These are phyloP conservation scores for Eremochloa ophiuroides DNA, from an alignment of 176 grass and related monocot genomes.

Conservation along the genomic window DNA sequence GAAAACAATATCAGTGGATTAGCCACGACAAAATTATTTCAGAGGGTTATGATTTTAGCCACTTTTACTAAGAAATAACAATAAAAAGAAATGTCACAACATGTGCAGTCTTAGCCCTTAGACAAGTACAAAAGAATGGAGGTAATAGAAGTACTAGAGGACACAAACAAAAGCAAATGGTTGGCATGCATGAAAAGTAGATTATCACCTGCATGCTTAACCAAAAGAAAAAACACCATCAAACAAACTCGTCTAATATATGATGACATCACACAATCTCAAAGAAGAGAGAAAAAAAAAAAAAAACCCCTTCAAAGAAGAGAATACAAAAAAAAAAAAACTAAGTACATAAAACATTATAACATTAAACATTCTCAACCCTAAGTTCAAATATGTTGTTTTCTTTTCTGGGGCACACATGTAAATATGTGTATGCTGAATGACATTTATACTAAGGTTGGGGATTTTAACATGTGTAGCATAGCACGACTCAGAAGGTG, in stretches of 20 bases:
- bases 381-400: neutral
- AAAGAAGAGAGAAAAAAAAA: too few relatives aligned
- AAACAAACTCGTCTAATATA: neutral
- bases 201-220: neutral
- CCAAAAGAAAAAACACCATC: neutral
- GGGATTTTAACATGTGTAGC: neutral
- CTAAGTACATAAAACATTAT: neutral
- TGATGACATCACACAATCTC: neutral
- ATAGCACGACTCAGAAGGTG: neutral
- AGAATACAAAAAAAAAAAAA: neutral
- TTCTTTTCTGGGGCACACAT: neutral
- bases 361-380: neutral
- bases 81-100: neutral
- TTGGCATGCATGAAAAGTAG: neutral
- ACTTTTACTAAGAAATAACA: neutral
- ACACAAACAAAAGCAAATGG: neutral
- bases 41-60: neutral
- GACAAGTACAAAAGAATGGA: neutral
- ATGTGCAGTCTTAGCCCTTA: neutral
- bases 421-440: neutral
- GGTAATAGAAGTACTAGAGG: neutral
- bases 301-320: too few relatives aligned
- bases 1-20: neutral
- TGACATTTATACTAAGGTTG: conserved; percentile 2
- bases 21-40: neutral